These are phyloP conservation scores for Mimosa pudica DNA, from an alignment of 306 rosid genomes.

Conservation along the genomic window DNA sequence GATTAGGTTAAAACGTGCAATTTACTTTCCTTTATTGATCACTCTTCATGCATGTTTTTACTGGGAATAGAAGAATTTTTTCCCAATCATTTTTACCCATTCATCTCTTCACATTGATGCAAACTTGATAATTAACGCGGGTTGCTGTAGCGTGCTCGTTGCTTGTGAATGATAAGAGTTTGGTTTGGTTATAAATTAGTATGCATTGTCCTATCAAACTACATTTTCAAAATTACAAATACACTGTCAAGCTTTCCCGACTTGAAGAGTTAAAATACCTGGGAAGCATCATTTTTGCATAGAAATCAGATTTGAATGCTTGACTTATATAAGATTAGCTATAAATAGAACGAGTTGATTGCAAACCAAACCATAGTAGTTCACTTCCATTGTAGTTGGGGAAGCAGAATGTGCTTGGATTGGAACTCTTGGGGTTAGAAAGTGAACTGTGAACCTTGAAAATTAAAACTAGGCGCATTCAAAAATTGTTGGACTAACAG, in stretches of 20 bases:
- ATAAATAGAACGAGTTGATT: not conserved
- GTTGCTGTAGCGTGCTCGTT: not conserved
- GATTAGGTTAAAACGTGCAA: not conserved
- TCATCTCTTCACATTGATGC: not conserved
- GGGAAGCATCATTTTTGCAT: not conserved
- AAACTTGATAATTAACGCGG: not conserved
- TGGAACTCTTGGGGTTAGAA: not conserved
- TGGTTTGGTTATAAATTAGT: not conserved
- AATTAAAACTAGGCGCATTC: too few species aligned
- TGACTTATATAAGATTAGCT: not conserved
- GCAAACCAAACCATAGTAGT: not conserved
- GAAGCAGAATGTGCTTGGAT: not conserved
- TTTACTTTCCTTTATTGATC: not conserved
- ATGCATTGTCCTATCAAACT: not conserved
- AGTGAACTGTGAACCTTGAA: too few species aligned
- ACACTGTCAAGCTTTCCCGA: not conserved
- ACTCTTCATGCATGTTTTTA: not conserved
- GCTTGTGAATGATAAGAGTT: not conserved
- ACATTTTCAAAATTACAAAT: not conserved
- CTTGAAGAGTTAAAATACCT: not conserved
- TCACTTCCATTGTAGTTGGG: not conserved
- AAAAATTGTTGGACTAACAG: too few species aligned
- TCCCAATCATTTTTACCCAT: not conserved
- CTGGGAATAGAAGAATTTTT: not conserved
- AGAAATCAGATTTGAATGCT: not conserved